Evolutionary conservation across 2,329 filamentous ascomycete species (phyloP).

Genomic region (Stagonosporopsis vannaccii): DNA sequence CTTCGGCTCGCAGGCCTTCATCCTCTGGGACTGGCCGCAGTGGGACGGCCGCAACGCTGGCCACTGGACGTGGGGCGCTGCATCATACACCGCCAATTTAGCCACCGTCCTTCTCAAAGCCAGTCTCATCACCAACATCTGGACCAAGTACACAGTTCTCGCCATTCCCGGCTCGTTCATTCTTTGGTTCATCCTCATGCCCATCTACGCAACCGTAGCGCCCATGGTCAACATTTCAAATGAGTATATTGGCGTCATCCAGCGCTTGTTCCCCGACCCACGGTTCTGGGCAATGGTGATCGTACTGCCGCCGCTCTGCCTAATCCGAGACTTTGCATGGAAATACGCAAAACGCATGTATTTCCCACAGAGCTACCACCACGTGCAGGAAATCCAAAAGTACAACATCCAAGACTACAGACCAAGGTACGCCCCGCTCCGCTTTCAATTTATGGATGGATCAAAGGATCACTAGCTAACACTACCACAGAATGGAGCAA

Average conservation of each 20-base stretch:
- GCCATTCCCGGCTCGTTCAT: conserved; percentile 93
- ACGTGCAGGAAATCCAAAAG: conserved; percentile 99
- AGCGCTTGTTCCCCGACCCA: conserved; percentile 78
- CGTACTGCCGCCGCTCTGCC: conserved; percentile 79
- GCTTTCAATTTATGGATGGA: neutral
- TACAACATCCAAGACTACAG: conserved; percentile 99
- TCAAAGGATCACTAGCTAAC: neutral
- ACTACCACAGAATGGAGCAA: conserved; percentile 82
- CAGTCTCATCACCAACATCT: conserved; percentile 92
- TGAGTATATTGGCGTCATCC: conserved; percentile 86
- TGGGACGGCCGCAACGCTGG: conserved; percentile 82
- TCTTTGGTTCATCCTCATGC: conserved; percentile 90
- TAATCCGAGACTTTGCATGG: conserved; percentile 90
- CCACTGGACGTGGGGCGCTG: conserved; percentile 97
- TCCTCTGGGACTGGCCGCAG: conserved; percentile 79
- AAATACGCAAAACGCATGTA: conserved; percentile 99
- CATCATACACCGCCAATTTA: conserved; percentile 92
- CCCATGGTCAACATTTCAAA: conserved; percentile 81
- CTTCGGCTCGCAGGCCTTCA: conserved; percentile 81
- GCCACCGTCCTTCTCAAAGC: conserved; percentile 94
- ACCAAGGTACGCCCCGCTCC: conserved; percentile 86
- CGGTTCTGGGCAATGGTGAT: conserved; percentile 93
- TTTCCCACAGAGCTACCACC: conserved; percentile 91
- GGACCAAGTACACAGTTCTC: conserved; percentile 97
- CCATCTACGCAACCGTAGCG: conserved; percentile 84